phyloP scores from a whole-genome alignment of 148 eudicot species.

The Agrostemma githago region DNA sequence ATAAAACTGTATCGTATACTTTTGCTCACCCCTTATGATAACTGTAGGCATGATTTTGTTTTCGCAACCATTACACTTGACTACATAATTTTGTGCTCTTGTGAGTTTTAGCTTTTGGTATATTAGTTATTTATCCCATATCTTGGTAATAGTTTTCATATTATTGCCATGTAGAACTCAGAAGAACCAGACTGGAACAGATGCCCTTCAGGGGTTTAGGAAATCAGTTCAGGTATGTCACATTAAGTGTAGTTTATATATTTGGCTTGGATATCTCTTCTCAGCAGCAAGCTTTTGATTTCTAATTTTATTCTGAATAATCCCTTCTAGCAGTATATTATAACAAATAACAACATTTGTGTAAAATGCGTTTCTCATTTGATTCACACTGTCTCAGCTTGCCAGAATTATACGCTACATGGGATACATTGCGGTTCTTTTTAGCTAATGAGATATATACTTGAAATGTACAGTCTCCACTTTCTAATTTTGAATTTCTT shows the following conservation, averaged over 20 bases:
- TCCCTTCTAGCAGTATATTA: background rate
- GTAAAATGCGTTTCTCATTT: background rate
- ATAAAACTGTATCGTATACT: too few species aligned
- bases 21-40: background rate
- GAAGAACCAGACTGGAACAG: conserved; percentile 41
- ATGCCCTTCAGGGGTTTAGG: conserved; percentile 29
- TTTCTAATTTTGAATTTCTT: too few species aligned
- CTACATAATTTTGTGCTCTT: background rate
- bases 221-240: conserved; percentile 54
- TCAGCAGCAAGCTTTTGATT: background rate
- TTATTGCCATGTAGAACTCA: conserved; percentile 40
- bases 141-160: background rate
- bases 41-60: background rate
- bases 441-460: background rate
- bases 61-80: background rate
- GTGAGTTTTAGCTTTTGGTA: background rate
- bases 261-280: background rate
- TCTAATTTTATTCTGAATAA: background rate
- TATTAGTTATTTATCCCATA: background rate
- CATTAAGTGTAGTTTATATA: background rate
- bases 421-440: background rate
- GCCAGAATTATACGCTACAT: background rate
- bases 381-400: background rate
- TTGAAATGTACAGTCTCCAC: background rate
- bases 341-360: background rate